These are phyloP conservation scores for Darksidea phi DNA, from an alignment of 495 filamentous ascomycete species.

Conservation along the genomic window DNA sequence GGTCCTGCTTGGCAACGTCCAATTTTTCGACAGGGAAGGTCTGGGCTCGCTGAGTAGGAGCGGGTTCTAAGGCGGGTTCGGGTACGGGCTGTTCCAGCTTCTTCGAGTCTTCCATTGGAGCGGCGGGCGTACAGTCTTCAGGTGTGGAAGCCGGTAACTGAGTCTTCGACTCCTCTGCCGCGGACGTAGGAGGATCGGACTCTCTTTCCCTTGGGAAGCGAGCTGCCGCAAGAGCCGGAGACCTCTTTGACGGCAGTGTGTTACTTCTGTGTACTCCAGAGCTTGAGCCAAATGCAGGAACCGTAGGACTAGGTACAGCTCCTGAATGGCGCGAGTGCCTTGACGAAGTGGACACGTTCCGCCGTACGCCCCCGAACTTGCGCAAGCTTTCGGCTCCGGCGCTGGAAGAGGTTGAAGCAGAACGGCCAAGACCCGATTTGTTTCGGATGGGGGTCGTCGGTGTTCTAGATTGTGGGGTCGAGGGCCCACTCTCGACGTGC, in stretches of 20 bases:
- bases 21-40: background rate
- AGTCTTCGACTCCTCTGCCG: conserved; percentile 5
- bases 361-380: conserved; percentile 70
- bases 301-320: conserved; percentile 67
- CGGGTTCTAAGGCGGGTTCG: background rate
- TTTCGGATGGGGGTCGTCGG: conserved; percentile 56
- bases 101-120: background rate
- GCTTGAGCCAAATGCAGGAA: conserved; percentile 58
- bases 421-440: conserved; percentile 63
- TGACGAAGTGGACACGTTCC: conserved; percentile 74
- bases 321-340: conserved; percentile 71
- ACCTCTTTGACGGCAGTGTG: conserved; percentile 90
- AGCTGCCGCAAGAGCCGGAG: conserved; percentile 64
- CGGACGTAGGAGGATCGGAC: conserved; percentile 45
- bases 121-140: background rate
- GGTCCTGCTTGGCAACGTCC: conserved; percentile 9
- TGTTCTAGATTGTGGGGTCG: conserved; percentile 54
- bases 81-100: background rate
- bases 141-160: background rate
- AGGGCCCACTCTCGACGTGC: conserved; percentile 67
- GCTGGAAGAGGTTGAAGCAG: conserved; percentile 76
- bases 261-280: conserved; percentile 85
- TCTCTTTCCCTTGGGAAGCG: conserved; percentile 51
- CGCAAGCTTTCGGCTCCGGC: conserved; percentile 81
- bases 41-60: background rate